phyloP scores from a whole-genome alignment of 1,139 yeast genomes.

The Ogataea hybrid region DNA sequence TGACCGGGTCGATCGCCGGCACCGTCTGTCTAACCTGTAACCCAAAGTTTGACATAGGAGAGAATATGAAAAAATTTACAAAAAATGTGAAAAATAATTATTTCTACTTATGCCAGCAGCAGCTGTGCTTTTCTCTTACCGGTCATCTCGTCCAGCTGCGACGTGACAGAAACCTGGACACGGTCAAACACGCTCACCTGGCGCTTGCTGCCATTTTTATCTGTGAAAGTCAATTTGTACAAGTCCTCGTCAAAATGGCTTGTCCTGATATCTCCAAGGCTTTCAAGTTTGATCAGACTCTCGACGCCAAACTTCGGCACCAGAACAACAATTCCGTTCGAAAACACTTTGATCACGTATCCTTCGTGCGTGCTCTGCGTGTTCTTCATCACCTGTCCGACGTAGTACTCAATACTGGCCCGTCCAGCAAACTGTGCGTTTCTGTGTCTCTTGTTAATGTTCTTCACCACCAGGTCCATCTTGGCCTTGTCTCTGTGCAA shows the following conservation, averaged over 20 bases:
- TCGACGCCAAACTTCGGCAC: conserved; percentile 99
- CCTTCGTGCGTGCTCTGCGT: conserved; percentile 77
- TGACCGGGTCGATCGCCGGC: conserved; percentile 85
- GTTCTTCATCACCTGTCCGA: conserved; percentile 94
- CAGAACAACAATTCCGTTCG: conserved; percentile 90
- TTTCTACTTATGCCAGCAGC: conserved; percentile 33
- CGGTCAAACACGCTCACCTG: conserved; percentile 78
- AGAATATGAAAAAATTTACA: background rate
- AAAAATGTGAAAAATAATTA: background rate
- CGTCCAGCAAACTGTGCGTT: conserved; percentile 99
- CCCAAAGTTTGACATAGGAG: conserved; percentile 48
- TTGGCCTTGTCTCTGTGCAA: conserved; percentile 84
- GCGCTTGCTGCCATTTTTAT: conserved; percentile 43
- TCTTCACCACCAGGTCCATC: conserved; percentile 86
- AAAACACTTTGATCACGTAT: conserved; percentile 85
- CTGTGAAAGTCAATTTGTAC: conserved; percentile 61
- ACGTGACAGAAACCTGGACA: conserved; percentile 77
- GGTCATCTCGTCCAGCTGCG: conserved; percentile 79
- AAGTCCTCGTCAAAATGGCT: conserved; percentile 77
- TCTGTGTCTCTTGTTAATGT: conserved; percentile 91
- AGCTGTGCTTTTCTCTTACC: conserved; percentile 94
- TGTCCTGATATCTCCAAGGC: conserved; percentile 60
- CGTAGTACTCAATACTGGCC: conserved; percentile 95
- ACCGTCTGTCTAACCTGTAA: conserved; percentile 84
- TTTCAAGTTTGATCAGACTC: conserved; percentile 81